These are phyloP conservation scores for Cercospora sp. DNA, from an alignment of 2,329 filamentous ascomycete species.

Conservation along the genomic window DNA sequence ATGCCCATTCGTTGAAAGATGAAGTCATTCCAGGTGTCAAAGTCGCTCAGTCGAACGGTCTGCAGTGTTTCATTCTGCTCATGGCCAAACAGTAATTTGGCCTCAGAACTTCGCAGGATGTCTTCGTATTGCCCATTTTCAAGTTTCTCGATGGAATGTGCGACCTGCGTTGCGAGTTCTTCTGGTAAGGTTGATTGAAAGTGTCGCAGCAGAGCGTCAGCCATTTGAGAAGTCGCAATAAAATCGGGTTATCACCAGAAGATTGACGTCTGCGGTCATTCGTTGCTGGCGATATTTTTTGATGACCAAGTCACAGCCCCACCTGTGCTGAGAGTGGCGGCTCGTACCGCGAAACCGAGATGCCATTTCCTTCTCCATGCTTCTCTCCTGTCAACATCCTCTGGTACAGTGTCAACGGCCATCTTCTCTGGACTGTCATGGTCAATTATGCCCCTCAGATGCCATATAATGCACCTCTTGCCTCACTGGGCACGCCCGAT, in stretches of 20 bases:
- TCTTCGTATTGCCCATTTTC: conserved; percentile 47
- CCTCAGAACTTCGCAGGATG: conserved; percentile 44
- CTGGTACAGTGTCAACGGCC: too few species aligned
- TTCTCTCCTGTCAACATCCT: too few species aligned
- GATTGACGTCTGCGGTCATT: neutral
- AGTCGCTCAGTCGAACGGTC: conserved; percentile 38
- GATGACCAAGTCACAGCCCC: conserved; percentile 8
- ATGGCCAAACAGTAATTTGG: conserved; percentile 46
- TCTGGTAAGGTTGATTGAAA: conserved; percentile 46
- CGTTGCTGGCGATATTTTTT: conserved; percentile 10
- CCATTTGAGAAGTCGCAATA: conserved; percentile 38
- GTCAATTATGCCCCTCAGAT: too few species aligned
- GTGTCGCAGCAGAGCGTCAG: conserved; percentile 46
- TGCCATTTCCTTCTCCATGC: neutral
- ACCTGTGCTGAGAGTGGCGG: conserved; percentile 1
- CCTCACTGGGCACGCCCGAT: neutral
- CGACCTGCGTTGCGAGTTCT: conserved; percentile 44
- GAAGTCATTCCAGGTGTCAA: conserved; percentile 48
- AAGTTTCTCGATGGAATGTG: conserved; percentile 42
- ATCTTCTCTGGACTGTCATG: too few species aligned
- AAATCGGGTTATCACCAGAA: neutral
- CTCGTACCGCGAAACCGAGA: neutral
- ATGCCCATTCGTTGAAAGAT: conserved; percentile 47
- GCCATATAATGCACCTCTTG: neutral
- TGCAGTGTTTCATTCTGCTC: conserved; percentile 39